Percentiles rank a stretch among this genome's conserved stretches.
These are phyloP conservation scores for Dactylonectria estremocensis DNA, from an alignment of 2,329 filamentous ascomycete genomes.

Conservation along the genomic window DNA sequence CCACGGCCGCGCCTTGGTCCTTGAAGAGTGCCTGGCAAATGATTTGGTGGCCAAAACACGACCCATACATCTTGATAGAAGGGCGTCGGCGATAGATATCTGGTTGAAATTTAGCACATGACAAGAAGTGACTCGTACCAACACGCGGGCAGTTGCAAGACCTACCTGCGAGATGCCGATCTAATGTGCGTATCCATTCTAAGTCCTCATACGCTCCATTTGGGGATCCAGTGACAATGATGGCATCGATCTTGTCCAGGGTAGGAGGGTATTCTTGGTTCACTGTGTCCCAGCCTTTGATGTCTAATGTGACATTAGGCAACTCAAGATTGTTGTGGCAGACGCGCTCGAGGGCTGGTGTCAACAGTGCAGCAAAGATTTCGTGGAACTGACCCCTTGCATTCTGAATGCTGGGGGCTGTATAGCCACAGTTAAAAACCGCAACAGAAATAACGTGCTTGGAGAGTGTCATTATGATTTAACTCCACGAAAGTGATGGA, in stretches of 20 bases:
- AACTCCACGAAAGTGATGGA: neutral
- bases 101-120: neutral
- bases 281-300: conserved; percentile 15
- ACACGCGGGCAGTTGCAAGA: neutral
- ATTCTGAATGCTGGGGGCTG: conserved; percentile 18
- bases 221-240: conserved; percentile 24
- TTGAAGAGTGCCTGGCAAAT: conserved; percentile 11
- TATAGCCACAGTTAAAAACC: conserved; percentile 27
- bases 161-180: conserved; percentile 10
- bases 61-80: conserved; percentile 14
- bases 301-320: neutral
- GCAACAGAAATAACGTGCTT: conserved; percentile 6
- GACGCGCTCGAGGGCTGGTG: neutral
- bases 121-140: neutral
- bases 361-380: conserved; percentile 15
- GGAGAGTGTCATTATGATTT: neutral
- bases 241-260: conserved; percentile 19
- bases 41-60: conserved; percentile 18
- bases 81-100: conserved; percentile 19
- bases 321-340: neutral
- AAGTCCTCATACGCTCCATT: conserved; percentile 24
- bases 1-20: neutral
- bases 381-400: conserved; percentile 24
- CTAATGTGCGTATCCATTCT: conserved; percentile 23
- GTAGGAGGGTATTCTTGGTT: conserved; percentile 18